Evolutionary conservation across 2,329 filamentous ascomycete genomes (phyloP), one percentile per base, ranked within the genome.

Genomic region (Penicillium paneum): DNA sequence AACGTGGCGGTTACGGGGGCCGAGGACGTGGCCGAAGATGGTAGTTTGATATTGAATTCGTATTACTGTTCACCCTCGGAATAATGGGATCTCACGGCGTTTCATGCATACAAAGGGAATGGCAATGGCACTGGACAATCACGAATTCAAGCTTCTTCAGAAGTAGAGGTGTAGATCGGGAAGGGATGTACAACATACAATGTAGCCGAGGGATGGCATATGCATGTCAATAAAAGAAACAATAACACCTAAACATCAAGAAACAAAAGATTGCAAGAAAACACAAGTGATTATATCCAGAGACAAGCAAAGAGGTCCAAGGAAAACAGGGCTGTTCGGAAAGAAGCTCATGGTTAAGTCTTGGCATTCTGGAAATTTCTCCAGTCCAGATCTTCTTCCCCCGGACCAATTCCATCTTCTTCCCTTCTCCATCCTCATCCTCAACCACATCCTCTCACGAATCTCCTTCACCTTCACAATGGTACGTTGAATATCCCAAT

Each of bases 341-440:
- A 67, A 64, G 60, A 60, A 67, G 60, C 62, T 64, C 54, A 52
- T 53, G 44, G 50, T 53, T 43, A 59, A 62, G 71, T 71, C 71
- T 74, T 74, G 71, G 71, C 71, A 73, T 74, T 74, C 71, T 74
- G 71, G 71, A 74, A 74, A 74, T 74, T 74, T 74, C 71, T 74
- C 71, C 65, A 61, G 58, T 65, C 45, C 64, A 64, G 66, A 66
- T 70, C 67, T 67, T 67, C 64, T 64, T 69, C 62, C 62, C 64
- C 67, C 67, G 62, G 64, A 66, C 63, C 49, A 59, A 54, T 63
- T 59, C 58, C 52, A 50, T 54, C 46, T 54, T 61, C 62, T 66
- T 63, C 64, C 64, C 60, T 69, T 69, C 61, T 63, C 62, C 64
- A 65, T 65, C 64, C 63, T 64, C 62, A 59, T 63, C 63, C 64